Evolutionary conservation across 331 rosid species (phyloP).

Genomic region (Erythrophleum ivorense): DNA sequence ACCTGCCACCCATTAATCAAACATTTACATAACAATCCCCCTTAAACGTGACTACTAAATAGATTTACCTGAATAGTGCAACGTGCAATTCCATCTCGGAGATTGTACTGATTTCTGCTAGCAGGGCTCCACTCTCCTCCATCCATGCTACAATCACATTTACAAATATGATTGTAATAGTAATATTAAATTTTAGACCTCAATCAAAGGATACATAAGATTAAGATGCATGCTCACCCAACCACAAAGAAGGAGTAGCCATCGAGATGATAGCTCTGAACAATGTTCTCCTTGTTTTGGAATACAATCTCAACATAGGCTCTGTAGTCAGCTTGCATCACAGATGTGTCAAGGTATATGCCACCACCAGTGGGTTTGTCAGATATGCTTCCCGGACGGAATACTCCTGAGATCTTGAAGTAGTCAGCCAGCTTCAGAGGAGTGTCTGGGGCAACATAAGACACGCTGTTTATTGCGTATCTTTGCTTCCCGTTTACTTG

Average conservation of each 20-base stretch:
- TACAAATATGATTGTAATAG: not conserved
- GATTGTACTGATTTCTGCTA: constrained; percentile 79
- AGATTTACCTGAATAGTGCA: constrained; percentile 64
- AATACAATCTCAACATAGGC: constrained; percentile 82
- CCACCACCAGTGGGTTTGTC: constrained; percentile 84
- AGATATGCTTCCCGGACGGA: constrained; percentile 82
- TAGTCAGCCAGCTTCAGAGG: constrained; percentile 90
- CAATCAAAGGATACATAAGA: no score
- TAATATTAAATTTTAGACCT: not conserved
- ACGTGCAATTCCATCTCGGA: constrained; percentile 87
- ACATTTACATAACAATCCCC: not conserved
- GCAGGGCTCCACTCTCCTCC: constrained; percentile 84
- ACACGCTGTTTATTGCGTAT: constrained; percentile 88
- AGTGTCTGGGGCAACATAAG: constrained; percentile 80
- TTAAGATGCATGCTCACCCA: constrained; percentile 57
- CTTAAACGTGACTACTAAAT: not conserved
- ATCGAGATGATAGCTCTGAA: constrained; percentile 84
- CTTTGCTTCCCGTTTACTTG: constrained; percentile 82
- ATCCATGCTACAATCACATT: constrained; percentile 69
- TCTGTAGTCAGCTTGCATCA: constrained; percentile 83
- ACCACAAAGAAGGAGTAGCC: constrained; percentile 97
- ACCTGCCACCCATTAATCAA: constrained; percentile 37
- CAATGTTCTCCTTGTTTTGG: constrained; percentile 81
- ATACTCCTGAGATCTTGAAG: constrained; percentile 80
- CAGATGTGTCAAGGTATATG: constrained; percentile 85